phyloP scores from a whole-genome alignment of 768 basidiomycete genomes.

The Tricholoma terreum region DNA sequence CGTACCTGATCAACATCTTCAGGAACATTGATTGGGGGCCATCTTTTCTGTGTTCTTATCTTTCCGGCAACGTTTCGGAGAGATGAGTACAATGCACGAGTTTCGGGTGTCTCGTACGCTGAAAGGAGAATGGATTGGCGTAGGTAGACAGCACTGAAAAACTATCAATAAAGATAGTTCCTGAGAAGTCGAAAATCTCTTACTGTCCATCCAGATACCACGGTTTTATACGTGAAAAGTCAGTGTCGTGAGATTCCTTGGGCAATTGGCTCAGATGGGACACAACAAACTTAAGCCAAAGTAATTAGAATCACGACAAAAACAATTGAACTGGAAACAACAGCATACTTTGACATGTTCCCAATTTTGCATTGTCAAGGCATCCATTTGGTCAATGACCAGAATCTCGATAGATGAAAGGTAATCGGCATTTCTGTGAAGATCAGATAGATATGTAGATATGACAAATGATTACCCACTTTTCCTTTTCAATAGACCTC shows the following conservation, averaged over 20 bases:
- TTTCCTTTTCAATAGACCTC: conserved; percentile 91
- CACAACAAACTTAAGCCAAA: conserved; percentile 66
- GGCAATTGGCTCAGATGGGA: conserved; percentile 85
- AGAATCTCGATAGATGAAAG: conserved; percentile 90
- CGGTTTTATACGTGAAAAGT: conserved; percentile 95
- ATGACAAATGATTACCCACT: conserved; percentile 47
- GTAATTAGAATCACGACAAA: neutral
- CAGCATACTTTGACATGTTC: conserved; percentile 84
- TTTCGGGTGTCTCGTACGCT: conserved; percentile 87
- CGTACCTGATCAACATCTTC: conserved; percentile 78
- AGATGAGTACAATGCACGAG: conserved; percentile 65
- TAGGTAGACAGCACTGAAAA: conserved; percentile 69
- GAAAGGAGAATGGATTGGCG: conserved; percentile 90
- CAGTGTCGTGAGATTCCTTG: conserved; percentile 88
- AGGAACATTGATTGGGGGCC: conserved; percentile 74
- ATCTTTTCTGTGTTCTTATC: conserved; percentile 63
- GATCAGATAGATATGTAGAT: neutral
- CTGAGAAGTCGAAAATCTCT: conserved; percentile 21
- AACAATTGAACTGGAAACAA: neutral
- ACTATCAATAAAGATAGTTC: neutral
- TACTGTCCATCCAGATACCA: conserved; percentile 97
- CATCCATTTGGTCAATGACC: conserved; percentile 90
- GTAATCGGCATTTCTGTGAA: conserved; percentile 76
- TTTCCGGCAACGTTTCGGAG: conserved; percentile 87
- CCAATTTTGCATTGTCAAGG: conserved; percentile 98